Evolutionary conservation across 495 filamentous ascomycete genomes (phyloP).

Genomic region (Patellaria atrata): DNA sequence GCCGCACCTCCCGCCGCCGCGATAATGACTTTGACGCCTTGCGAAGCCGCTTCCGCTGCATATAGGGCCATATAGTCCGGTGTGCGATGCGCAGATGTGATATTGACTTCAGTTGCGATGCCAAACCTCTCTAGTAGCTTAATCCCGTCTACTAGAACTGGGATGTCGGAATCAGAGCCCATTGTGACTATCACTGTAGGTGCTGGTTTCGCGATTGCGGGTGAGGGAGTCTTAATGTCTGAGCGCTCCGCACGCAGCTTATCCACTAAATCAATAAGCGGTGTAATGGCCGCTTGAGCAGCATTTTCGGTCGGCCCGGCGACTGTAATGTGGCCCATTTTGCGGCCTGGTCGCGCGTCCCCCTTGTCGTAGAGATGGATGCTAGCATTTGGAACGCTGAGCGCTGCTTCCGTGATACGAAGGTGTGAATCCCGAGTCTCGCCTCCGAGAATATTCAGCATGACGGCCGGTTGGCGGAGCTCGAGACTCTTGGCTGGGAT

Average conservation of each 20-base stretch:
- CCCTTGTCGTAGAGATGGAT: constrained; percentile 91
- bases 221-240: not conserved
- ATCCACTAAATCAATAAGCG: constrained; percentile 26
- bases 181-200: constrained; percentile 76
- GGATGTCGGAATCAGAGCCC: constrained; percentile 90
- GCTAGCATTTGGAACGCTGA: constrained; percentile 43
- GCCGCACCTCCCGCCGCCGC: constrained; percentile 89
- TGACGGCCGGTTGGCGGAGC: constrained; percentile 54
- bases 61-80: constrained; percentile 69
- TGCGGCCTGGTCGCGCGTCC: constrained; percentile 66
- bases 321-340: constrained; percentile 89
- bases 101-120: constrained; percentile 61
- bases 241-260: constrained; percentile 11
- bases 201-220: constrained; percentile 1
- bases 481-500: constrained; percentile 45
- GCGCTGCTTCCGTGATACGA: constrained; percentile 46
- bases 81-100: constrained; percentile 91
- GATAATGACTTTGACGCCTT: constrained; percentile 79
- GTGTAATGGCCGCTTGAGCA: constrained; percentile 51
- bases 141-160: constrained; percentile 59
- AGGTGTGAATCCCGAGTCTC: constrained; percentile 53
- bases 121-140: constrained; percentile 61
- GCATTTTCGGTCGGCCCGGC: constrained; percentile 52
- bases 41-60: constrained; percentile 48
- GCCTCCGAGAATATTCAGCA: constrained; percentile 94